Conservation (phyloP, 2,329 filamentous ascomycete species). For the Pseudogymnoascus sp. region DNA sequence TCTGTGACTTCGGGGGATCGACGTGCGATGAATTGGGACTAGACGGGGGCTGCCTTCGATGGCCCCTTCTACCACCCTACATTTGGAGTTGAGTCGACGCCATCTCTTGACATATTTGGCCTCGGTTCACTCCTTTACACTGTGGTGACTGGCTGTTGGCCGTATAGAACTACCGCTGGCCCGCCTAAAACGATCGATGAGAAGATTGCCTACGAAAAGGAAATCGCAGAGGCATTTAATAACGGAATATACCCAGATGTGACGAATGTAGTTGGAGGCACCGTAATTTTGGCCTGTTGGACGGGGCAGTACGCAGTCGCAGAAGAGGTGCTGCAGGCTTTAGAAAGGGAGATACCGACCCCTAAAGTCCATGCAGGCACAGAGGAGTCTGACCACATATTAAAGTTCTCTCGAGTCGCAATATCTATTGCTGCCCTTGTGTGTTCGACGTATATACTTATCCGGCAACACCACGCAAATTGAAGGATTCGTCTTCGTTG, state of each 20-base stretch:
- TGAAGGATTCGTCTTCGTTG: not conserved
- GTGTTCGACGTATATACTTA: not conserved
- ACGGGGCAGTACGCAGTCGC: no score
- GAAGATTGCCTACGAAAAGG: not conserved
- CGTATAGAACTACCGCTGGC: no score
- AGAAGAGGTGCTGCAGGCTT: no score
- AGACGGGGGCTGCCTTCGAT: no score
- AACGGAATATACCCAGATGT: not conserved
- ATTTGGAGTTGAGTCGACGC: no score
- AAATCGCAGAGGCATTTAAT: not conserved
- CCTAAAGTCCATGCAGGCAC: no score
- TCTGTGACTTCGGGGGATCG: no score
- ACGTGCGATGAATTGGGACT: no score
- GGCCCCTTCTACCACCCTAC: no score
- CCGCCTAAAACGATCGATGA: not conserved
- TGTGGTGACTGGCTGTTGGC: not conserved
- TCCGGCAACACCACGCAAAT: not conserved
- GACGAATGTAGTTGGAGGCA: no score
- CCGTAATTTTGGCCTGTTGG: no score
- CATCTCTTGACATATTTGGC: not conserved
- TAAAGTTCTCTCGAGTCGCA: not conserved
- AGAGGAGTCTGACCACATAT: not conserved
- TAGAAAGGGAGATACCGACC: no score
- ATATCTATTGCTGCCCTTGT: not conserved
- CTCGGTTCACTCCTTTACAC: not conserved